Conservation (phyloP, 1,284 basidiomycete species). For the Cryptococcus sp. region DNA sequence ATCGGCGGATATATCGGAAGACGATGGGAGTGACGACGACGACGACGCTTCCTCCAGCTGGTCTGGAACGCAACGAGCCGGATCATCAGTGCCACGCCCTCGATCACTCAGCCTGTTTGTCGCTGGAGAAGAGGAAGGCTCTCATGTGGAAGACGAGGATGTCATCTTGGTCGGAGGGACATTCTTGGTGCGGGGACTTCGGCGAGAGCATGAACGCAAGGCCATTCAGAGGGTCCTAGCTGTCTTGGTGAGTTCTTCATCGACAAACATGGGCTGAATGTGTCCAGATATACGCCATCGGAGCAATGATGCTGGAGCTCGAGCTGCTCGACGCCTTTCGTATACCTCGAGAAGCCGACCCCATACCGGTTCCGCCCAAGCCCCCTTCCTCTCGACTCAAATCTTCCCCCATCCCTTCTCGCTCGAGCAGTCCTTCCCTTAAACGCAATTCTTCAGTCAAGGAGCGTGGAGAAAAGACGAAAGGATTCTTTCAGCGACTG, state of each 20-base stretch:
- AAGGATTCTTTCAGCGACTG: slow-evolving; percentile 24
- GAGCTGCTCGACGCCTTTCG: slow-evolving; percentile 28
- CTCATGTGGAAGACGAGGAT: slow-evolving; percentile 10
- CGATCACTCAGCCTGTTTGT: slow-evolving; percentile 9
- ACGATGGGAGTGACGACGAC: background rate
- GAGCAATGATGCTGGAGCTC: slow-evolving; percentile 27
- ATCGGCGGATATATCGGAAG: too few species aligned
- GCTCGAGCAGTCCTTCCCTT: background rate
- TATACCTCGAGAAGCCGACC: slow-evolving; percentile 23
- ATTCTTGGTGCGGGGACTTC: slow-evolving; percentile 20
- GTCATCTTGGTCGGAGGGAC: slow-evolving; percentile 30
- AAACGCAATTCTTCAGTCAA: slow-evolving; percentile 1
- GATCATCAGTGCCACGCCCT: background rate
- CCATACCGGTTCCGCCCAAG: slow-evolving; percentile 14
- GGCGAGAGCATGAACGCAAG: slow-evolving; percentile 12
- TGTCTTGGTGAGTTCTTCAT: slow-evolving; percentile 18
- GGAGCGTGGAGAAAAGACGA: slow-evolving; percentile 8
- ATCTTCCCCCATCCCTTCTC: background rate
- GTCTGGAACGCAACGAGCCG: slow-evolving; percentile 21
- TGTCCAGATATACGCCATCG: slow-evolving; percentile 25
- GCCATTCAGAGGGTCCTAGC: slow-evolving; percentile 20
- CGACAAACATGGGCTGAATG: slow-evolving; percentile 8
- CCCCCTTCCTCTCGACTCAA: background rate
- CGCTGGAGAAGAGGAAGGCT: slow-evolving; percentile 18
- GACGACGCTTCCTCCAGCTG: slow-evolving; percentile 13